Evolutionary conservation across 768 basidiomycete genomes (phyloP), one percentile per base, ranked within the genome.

Genomic region (Tephrocybe sp.): DNA sequence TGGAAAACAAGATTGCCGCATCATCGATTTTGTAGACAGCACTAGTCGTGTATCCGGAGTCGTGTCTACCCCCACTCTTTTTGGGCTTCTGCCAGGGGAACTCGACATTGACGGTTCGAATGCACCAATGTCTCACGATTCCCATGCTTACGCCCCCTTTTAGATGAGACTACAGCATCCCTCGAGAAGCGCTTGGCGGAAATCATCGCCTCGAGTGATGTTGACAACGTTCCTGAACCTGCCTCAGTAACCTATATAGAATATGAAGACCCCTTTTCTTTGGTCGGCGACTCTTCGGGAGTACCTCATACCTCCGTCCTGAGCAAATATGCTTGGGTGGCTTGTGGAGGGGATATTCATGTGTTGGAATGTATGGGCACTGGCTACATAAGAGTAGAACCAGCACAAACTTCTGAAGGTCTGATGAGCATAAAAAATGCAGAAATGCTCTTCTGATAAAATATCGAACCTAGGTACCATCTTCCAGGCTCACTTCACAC

Each of bases 1-100:
- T 0, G 88, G 84, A 44, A 98, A 98, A 66, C 56, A 64, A 37
- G 83, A 96, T 61, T 98, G 95, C 64, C 83, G 79, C 11, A 83
- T 98, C 50, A 89, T 98, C 54, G 95, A 98, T 63, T 88, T 97
- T 54, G 92, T 94, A 13, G 92, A 95, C 61, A 86, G 81, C 31
- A 72, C 80, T 18, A 72, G 71, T 30, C 79, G 86, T 8, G 79
- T 92, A 3, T 64, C 78, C 7, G 91, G 92, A 9, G 72, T 94
- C 22, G 70, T 93, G 21, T 89, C 84, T 13, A 76, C 80, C 9
- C 94, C 95, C 0, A 91, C 88, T 6, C 69, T 98, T 9, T 89
- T 94, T 60, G 95, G 95, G 0, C 68, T 98, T 4, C 84, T 90
- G 60, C 87, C 90, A n/a, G 64, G 71, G 9, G 80, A 82, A 48